phyloP scores from a whole-genome alignment of 805 yeast species.

The Candida koratica region DNA sequence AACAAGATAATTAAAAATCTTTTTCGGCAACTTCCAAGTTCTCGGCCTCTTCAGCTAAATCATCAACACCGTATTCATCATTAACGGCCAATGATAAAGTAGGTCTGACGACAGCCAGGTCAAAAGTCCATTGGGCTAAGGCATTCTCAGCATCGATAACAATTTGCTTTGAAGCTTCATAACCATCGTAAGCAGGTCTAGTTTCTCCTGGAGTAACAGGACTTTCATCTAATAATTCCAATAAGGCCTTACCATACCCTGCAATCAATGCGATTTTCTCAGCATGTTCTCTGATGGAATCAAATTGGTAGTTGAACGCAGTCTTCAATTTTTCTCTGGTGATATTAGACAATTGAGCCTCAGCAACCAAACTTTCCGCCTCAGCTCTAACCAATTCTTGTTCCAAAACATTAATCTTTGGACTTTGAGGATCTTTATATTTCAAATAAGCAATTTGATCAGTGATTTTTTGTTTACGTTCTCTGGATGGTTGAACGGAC shows the following conservation, averaged over 20 bases:
- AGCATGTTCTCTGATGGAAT: conserved; percentile 88
- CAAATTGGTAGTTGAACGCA: conserved; percentile 94
- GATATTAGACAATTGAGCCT: conserved; percentile 96
- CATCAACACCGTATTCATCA: conserved; percentile 49
- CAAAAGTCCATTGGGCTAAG: conserved; percentile 94
- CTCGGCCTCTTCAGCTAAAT: conserved; percentile 42
- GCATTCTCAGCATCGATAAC: conserved; percentile 96
- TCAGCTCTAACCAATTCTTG: conserved; percentile 99
- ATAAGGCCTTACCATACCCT: conserved; percentile 96
- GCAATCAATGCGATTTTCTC: conserved; percentile 97
- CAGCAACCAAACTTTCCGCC: conserved; percentile 98
- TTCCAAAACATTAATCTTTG: conserved; percentile 91
- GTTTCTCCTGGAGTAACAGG: conserved; percentile 99
- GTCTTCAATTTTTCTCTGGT: conserved; percentile 98
- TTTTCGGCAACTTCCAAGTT: conserved; percentile 51
- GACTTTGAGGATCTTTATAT: conserved; percentile 97
- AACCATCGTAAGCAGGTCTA: conserved; percentile 97
- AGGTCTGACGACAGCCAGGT: conserved; percentile 92
- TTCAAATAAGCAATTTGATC: conserved; percentile 96
- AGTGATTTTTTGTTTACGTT: conserved; percentile 95
- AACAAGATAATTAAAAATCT: conserved; percentile 22
- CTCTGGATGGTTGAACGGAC: conserved; percentile 96
- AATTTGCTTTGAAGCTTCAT: conserved; percentile 96
- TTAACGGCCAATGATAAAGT: conserved; percentile 72
- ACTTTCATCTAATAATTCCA: conserved; percentile 92